Percentiles rank a stretch among this genome's conserved stretches.
Conservation (phyloP, 2,329 filamentous ascomycete species). For the Tolypocladium sp. region DNA sequence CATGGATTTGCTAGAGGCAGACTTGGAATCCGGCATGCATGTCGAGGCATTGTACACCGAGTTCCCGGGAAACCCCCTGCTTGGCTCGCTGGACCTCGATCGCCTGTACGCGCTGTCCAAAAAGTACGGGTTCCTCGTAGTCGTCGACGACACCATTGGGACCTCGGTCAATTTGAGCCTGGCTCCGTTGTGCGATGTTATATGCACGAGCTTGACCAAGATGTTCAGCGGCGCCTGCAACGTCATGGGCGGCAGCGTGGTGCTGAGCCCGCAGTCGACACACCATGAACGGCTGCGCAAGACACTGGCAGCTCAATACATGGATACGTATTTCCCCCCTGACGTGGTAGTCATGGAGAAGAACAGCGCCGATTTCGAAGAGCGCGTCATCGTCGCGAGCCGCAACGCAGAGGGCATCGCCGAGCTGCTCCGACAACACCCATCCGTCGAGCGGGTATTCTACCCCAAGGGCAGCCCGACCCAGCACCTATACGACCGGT, state of each 20-base stretch:
- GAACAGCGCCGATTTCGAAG: slow-evolving; percentile 28
- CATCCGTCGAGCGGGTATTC: slow-evolving; percentile 18
- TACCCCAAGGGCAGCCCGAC: slow-evolving; percentile 31
- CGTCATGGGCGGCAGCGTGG: slow-evolving; percentile 38
- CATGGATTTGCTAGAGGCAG: slow-evolving; percentile 27
- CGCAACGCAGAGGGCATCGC: slow-evolving; percentile 15
- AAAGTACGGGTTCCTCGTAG: slow-evolving; percentile 28
- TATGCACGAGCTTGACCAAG: slow-evolving; percentile 45
- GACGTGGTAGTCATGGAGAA: slow-evolving; percentile 22
- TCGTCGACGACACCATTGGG: slow-evolving; percentile 36
- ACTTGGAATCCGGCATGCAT: slow-evolving; percentile 24
- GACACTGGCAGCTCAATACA: slow-evolving; percentile 8
- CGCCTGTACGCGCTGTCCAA: slow-evolving; percentile 18
- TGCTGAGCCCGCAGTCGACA: slow-evolving; percentile 32
- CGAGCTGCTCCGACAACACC: slow-evolving; percentile 15
- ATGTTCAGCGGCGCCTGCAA: slow-evolving; percentile 46
- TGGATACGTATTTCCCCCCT: slow-evolving; percentile 13
- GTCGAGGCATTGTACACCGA: slow-evolving; percentile 39
- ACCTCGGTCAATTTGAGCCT: slow-evolving; percentile 37
- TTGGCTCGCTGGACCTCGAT: slow-evolving; percentile 17
- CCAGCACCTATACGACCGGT: slow-evolving; percentile 18
- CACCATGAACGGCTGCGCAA: slow-evolving; percentile 21
- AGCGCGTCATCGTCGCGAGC: slow-evolving; percentile 19
- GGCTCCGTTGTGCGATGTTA: slow-evolving; percentile 33
- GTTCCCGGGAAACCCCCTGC: slow-evolving; percentile 22